Evolutionary conservation across 1,139 yeast species (phyloP).

Genomic region (Suhomyces bolitotheri): DNA sequence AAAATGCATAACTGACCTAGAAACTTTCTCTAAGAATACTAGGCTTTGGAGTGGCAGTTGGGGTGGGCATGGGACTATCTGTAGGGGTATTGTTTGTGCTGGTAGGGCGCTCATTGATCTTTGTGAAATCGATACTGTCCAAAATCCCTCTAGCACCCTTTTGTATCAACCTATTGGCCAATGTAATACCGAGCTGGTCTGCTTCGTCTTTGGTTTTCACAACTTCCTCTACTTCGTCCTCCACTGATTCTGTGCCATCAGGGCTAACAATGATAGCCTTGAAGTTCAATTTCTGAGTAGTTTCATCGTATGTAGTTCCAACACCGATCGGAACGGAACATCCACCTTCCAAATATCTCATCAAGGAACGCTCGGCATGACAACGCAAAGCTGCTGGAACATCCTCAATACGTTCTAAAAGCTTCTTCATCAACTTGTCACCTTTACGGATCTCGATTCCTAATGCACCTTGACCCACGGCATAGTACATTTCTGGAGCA

Average conservation of each 20-base stretch:
- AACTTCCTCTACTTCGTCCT: slow-evolving; percentile 44
- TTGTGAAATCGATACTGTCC: slow-evolving; percentile 75
- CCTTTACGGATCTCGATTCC: slow-evolving; percentile 84
- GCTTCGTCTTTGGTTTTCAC: slow-evolving; percentile 58
- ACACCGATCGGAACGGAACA: slow-evolving; percentile 98
- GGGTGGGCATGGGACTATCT: slow-evolving; percentile 9
- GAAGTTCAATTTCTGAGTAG: slow-evolving; percentile 46
- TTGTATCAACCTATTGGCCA: slow-evolving; percentile 67
- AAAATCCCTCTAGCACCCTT: slow-evolving; percentile 84
- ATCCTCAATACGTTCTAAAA: slow-evolving; percentile 68
- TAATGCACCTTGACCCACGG: slow-evolving; percentile 97
- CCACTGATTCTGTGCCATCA: slow-evolving; percentile 73
- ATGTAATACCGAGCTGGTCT: slow-evolving; percentile 61
- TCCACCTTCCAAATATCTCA: slow-evolving; percentile 93
- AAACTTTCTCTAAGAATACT: slow-evolving; percentile 1
- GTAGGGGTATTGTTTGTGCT: slow-evolving; percentile 14
- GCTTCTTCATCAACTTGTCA: slow-evolving; percentile 57
- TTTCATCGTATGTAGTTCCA: slow-evolving; percentile 54
- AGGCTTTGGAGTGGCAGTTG: slow-evolving; percentile 7
- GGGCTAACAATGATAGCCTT: slow-evolving; percentile 81
- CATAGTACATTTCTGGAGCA: slow-evolving; percentile 88
- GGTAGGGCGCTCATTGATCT: slow-evolving; percentile 46
- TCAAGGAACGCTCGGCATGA: slow-evolving; percentile 83
- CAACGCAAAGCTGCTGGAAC: slow-evolving; percentile 71
- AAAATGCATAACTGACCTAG: slow-evolving; percentile 4